Evolutionary conservation across 2,329 filamentous ascomycete genomes (phyloP), one percentile per base, ranked within the genome.

Genomic region (Ilyonectria robusta): DNA sequence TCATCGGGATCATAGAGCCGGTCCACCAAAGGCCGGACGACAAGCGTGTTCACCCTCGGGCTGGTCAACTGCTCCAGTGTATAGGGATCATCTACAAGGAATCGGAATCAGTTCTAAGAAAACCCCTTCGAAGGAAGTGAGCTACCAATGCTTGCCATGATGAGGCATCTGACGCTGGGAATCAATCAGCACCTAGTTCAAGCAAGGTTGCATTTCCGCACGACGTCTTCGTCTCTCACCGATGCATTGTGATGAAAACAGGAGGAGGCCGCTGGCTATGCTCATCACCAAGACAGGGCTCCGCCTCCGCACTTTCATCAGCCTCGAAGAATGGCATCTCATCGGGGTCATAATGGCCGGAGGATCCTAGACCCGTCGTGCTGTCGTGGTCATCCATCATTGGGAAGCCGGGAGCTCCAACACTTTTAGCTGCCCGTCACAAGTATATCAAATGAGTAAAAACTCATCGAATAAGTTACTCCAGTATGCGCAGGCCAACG

Each of bases 11-110:
- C 86, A 76, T 91, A 92, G 0, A 92, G 82, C 40, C 88, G 85
- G 69, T 92, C 88, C 9, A 92, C 89, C 13, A 92, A 80, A 2
- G 91, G 90, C 54, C 90, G 85, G 3, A 92, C 88, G 50, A 92
- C 84, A 19, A 89, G 81, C 23, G 86, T 83, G 71, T 92, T 92
- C 83, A 92, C 88, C 26, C 89, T 85, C 3, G 89, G 90, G 68
- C 88, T 87, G 69, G 87, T 86, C 21, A 92, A 81, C 75, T 92
- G 89, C 48, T 92, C 88, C 57, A 87, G 66, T 0, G 81, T 81
- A 62, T 81, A 82, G 0, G 78, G 77, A 58, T 82, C 81, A 64
- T 82, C 80, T 81, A 42, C n/a, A 8, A 42, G 40, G 40, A 15
- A 8, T n/a, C 17, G 1, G 40, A n/a, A 6, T 42, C n/a, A 42